Evolutionary conservation across 1,284 basidiomycete species (phyloP), one percentile per base, ranked within the genome.

Genomic region (Apiotrichum porosum): DNA sequence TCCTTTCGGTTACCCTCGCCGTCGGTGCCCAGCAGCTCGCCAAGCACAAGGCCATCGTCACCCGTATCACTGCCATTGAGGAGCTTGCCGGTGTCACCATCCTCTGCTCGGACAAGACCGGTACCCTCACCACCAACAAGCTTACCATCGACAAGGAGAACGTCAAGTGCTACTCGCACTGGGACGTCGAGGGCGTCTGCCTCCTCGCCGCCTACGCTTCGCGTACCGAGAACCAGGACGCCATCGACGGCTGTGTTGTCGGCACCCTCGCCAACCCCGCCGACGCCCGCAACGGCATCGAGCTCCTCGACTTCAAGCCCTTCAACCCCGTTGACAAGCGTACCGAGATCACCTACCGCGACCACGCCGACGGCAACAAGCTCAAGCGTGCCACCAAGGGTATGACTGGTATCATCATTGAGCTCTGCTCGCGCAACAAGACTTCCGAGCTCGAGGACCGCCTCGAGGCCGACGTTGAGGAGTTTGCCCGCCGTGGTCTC

Each of bases 301-400:
- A 88, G 73, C 83, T 97, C 49, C 80, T 97, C 69, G 91, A 97
- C 77, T 98, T 98, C 83, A 97, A 94, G 80, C 92, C 94, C 18
- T 97, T 97, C 83, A 94, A 97, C 81, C 93, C 94, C 51, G 90
- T 94, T 63, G 91, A 94, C 81, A 97, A 97, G 82, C 90, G 93
- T 72, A 97, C 93, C 54, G 92, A 97, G 78, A 93, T 95, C 71
- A 97, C 94, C 47, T 97, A 97, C 80, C 84, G 83, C 54, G 93
- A 97, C 75, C 85, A 92, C 74, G 52, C 49, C 30, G 81, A 89
- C 19, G 82, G 88, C 26, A 92, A 92, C 76, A 89, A 88, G 77
- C 83, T 95, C 64, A 95, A 94, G 83, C 89, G 92, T 68, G 92
- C 92, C 66, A 95, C 94, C 73, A 97, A 98, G 86, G 94, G 93